A percentile compares a stretch with the other conserved stretches of the same genome.
Conservation (phyloP, 1,284 basidiomycete species). For the Earliella scabrosa region DNA sequence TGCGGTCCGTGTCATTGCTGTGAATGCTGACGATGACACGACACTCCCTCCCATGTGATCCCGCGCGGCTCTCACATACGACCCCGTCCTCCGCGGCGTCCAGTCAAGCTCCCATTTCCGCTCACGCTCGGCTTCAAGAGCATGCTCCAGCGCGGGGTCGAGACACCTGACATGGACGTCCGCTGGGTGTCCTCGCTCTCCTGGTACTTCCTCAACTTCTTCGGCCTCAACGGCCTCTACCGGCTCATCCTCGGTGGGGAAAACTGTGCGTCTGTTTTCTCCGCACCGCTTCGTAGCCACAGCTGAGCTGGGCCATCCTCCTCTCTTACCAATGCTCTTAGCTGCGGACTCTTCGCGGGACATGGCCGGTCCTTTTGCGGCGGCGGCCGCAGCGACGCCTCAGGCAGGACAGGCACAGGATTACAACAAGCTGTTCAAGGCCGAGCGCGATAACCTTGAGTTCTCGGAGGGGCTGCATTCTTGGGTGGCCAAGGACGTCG, state of each 20-base stretch:
- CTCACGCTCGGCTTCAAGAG: slow-evolving; percentile 97
- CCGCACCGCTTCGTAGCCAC: slow-evolving; percentile 4
- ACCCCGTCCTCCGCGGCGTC: not conserved
- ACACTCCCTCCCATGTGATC: slow-evolving; percentile 13
- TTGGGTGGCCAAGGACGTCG: slow-evolving; percentile 84
- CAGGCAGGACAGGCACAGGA: slow-evolving; percentile 75
- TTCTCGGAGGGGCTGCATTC: slow-evolving; percentile 85
- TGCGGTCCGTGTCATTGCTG: not conserved
- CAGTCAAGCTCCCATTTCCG: slow-evolving; percentile 97
- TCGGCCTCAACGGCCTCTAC: slow-evolving; percentile 96
- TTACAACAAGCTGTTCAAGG: slow-evolving; percentile 88
- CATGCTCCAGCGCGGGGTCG: slow-evolving; percentile 97
- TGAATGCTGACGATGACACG: not conserved
- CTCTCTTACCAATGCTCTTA: too few relatives aligned
- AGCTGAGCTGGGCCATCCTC: too few relatives aligned
- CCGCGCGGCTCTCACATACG: not conserved
- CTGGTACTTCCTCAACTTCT: slow-evolving; percentile 99
- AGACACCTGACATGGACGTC: slow-evolving; percentile 97
- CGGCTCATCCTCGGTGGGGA: slow-evolving; percentile 91
- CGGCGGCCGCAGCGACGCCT: slow-evolving; percentile 49
- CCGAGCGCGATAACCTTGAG: slow-evolving; percentile 92
- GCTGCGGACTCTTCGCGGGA: slow-evolving; percentile 80
- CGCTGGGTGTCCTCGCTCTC: slow-evolving; percentile 98
- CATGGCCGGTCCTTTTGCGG: slow-evolving; percentile 78
- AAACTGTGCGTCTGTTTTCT: slow-evolving; percentile 66